These are phyloP conservation scores for Coniella vitis DNA, from an alignment of 2,329 filamentous ascomycete species.

Conservation along the genomic window DNA sequence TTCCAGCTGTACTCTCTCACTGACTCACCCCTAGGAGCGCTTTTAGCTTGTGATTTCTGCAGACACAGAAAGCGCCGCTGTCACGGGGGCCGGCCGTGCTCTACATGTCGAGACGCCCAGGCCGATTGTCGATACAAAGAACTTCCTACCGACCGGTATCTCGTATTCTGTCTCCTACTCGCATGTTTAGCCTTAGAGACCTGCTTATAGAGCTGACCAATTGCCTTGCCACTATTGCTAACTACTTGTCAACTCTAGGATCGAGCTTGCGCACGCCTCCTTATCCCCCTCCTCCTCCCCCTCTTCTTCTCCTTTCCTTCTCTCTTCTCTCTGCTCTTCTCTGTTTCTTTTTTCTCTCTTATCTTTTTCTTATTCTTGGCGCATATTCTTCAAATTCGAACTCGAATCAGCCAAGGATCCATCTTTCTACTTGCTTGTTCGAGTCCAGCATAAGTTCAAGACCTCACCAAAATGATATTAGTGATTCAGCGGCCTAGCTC, in stretches of 20 bases:
- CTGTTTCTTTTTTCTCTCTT: no score
- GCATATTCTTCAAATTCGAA: background rate
- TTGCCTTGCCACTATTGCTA: no score
- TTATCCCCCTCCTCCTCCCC: background rate
- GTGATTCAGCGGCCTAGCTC: conserved; percentile 65
- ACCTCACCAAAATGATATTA: conserved; percentile 27
- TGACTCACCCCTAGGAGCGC: conserved; percentile 25
- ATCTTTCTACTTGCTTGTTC: no score
- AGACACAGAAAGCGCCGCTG: conserved; percentile 32
- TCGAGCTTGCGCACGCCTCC: background rate
- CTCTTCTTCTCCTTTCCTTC: background rate
- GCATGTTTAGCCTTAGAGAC: no score
- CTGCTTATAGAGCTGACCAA: no score
- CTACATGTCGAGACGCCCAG: conserved; percentile 31
- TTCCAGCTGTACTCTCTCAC: background rate
- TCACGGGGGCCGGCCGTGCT: conserved; percentile 32
- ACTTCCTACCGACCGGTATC: conserved; percentile 24
- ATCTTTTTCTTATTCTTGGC: background rate
- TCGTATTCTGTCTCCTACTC: no score
- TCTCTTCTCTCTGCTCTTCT: no score
- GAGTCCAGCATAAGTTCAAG: no score
- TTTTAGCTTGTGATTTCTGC: conserved; percentile 35
- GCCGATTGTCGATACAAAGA: conserved; percentile 35
- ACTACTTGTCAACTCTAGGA: background rate
- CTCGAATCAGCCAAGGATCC: no score